phyloP scores from a whole-genome alignment of 805 yeast species.

The Myxozyma vanderwaltii region DNA sequence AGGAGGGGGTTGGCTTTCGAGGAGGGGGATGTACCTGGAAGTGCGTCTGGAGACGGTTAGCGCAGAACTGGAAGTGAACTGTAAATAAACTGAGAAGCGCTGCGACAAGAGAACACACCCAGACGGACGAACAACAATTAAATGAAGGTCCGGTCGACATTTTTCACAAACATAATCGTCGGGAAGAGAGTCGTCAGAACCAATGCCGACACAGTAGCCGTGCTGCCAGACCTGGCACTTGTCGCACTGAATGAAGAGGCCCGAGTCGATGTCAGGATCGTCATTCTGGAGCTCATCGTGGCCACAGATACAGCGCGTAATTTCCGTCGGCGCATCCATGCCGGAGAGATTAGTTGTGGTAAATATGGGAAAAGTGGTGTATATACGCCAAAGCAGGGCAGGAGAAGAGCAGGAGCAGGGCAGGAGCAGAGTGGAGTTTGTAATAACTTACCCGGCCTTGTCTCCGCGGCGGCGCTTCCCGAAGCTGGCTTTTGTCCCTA shows the following conservation, averaged over 20 bases:
- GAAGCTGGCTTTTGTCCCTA: too few relatives aligned
- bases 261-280: constrained; percentile 74
- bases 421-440: background rate
- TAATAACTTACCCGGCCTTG: background rate
- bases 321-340: constrained; percentile 44
- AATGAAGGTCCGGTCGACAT: constrained; percentile 84
- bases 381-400: background rate
- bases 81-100: background rate
- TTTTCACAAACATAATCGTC: constrained; percentile 94
- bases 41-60: constrained; percentile 41
- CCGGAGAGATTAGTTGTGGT: background rate
- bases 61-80: background rate
- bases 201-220: constrained; percentile 90
- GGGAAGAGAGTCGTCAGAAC: constrained; percentile 73
- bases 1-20: constrained; percentile 34
- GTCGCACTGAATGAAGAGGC: constrained; percentile 94
- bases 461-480: background rate
- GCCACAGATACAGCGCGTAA: constrained; percentile 60
- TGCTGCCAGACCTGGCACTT: constrained; percentile 96
- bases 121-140: constrained; percentile 51
- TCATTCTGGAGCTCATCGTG: constrained; percentile 49
- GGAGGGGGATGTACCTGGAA: constrained; percentile 53
- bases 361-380: too few relatives aligned
- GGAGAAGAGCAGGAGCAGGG: background rate
- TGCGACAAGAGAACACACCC: constrained; percentile 42